Evolutionary conservation across 768 basidiomycete genomes (phyloP), one percentile per base, ranked within the genome.

Genomic region (Hortiboletus campestris): DNA sequence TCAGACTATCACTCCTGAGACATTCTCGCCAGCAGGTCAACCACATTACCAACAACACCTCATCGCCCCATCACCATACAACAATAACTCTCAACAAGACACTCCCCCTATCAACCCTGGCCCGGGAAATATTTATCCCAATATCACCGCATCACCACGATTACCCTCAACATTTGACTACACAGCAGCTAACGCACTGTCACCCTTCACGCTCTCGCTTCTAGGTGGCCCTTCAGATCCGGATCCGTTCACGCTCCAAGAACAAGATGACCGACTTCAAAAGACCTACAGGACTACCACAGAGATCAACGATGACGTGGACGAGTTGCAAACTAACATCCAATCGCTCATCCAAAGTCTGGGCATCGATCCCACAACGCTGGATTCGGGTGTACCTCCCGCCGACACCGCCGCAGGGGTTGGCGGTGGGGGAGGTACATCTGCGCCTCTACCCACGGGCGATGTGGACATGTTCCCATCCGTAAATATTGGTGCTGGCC

Each of bases 291-390:
- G 76, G 45, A 78, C 75, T 34, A 76, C 89, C 0, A 67, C 77
- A 28, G 86, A 87, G 57, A 85, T 94, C 43, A 84, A 85, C 55
- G 78, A 80, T 44, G 88, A 90, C 53, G 88, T 94, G 28, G 84
- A 86, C 58, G 81, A 82, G 36, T 71, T 93, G 50, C 83, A 88
- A 57, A 75, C 72, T 13, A 84, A 82, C 56, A 84, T 95, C 41
- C 81, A 89, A 55, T 80, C 81, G 7, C 75, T 94, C 56, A 88
- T 93, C 31, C 78, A 87, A 58, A 80, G 80, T 46, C 78, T 92
- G 44, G 88, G 88, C 8, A 68, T 89, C 46, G 86, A 91, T 65
- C 76, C 84, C 19, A 55, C 41, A 8, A 14, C 63, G n/a, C 59
- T 71, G 9, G 63, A 71, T 32, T 39, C 62, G 10, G 11, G 41